Base-by-base conservation (phyloP, 345 rosid species). In the Ceriops zippeliana region DNA sequence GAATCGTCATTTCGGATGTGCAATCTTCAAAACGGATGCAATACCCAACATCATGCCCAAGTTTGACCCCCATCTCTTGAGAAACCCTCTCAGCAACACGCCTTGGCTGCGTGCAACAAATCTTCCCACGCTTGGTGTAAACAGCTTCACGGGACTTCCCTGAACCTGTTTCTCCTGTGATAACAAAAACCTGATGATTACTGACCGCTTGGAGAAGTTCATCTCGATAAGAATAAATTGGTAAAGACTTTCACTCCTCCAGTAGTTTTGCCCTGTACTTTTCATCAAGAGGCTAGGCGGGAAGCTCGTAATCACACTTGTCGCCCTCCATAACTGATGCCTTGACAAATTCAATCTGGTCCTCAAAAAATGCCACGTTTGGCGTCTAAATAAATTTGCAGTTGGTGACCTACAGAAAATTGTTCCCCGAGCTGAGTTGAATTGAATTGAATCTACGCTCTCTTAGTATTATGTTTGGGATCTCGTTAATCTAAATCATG, bases 121-220 rank as follows among this genome's bases (percentile, higher is more conserved):
- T 92, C 90, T 81, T 87, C 67, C 97, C 97, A 16, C 70, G 79
- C 77, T 83, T 87, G 19, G 97, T 89, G 83, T 89, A 89, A 74
- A 92, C 95, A 74, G 89, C 90, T 78, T 90, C 97, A 62, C 87
- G 92, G 69, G 92, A 86, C 86, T 90, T 90, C 62, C 96, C 95
- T 38, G 96, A 90, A 70, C 95, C 96, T 70, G 97, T 91, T 77
- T 91, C 97, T 72, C 97, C 97, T 35, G 89, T 90, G 58, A 89
- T 87, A 64, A 91, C 86, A 78, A 91, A 88, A 75, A 89, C 89
- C 96, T 87, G 60, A 56, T 83, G 84, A 38, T 83, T 77, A 57
- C 78, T 68, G 73, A 91, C 81, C 67, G 99, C 97, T 77, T 83
- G 58, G 62, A 95, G 97, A 49, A 95, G 79, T 54, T 86, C 84